These are phyloP conservation scores for Colletotrichum plurivorum DNA, from an alignment of 2,329 filamentous ascomycete species.

Conservation along the genomic window DNA sequence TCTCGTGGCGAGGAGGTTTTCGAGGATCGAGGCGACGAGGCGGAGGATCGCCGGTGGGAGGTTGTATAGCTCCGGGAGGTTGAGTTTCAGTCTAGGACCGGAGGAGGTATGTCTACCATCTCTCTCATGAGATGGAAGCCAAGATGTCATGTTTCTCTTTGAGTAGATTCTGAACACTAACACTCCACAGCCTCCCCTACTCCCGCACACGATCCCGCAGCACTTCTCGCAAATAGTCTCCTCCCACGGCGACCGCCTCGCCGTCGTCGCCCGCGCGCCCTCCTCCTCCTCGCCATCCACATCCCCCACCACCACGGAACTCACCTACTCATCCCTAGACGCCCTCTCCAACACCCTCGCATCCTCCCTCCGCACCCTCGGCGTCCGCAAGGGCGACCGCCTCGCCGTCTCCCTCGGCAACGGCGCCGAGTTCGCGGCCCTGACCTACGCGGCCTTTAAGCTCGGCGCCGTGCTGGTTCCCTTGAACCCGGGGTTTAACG, in stretches of 20 bases:
- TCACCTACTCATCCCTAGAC: slow-evolving; percentile 85
- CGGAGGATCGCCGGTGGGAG: background rate
- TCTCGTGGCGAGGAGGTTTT: background rate
- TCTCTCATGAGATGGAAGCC: background rate
- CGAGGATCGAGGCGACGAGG: background rate
- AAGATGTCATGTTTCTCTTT: background rate
- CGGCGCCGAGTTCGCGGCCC: slow-evolving; percentile 83
- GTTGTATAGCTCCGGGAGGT: background rate
- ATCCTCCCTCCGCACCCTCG: slow-evolving; percentile 75
- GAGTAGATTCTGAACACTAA: background rate
- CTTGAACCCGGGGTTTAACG: slow-evolving; percentile 91
- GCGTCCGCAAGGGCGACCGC: slow-evolving; percentile 85
- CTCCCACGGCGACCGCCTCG: slow-evolving; percentile 73
- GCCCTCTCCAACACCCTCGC: slow-evolving; percentile 82
- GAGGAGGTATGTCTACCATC: slow-evolving; percentile 11
- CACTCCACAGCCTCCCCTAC: slow-evolving; percentile 72
- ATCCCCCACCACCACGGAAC: slow-evolving; percentile 67
- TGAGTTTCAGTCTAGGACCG: slow-evolving; percentile 29
- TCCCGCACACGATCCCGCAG: slow-evolving; percentile 77
- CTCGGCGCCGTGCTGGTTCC: slow-evolving; percentile 95
- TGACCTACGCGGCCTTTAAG: slow-evolving; percentile 94
- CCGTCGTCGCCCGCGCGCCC: slow-evolving; percentile 67
- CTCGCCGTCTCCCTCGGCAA: slow-evolving; percentile 92
- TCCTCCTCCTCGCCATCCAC: slow-evolving; percentile 43
- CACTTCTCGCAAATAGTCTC: slow-evolving; percentile 79